Evolutionary conservation across 352 stramenopile genomes (phyloP), one percentile per base, ranked within the genome.

Genomic region (Thraustochytrium sp.): DNA sequence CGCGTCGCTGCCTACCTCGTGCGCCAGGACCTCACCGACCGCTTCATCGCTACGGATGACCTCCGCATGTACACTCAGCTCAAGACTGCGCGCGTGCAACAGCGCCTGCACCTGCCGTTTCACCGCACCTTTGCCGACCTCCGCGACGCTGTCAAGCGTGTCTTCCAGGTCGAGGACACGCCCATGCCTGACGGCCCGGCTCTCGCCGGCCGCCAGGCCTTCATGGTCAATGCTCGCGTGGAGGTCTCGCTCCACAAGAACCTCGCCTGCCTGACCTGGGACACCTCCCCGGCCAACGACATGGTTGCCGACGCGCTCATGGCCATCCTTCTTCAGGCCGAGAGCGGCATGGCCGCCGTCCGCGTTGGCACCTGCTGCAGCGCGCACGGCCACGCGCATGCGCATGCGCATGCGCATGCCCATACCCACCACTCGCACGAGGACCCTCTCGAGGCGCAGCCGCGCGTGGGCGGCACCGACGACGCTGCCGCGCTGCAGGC

Each of bases 31-130:
- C 40, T 80, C 21, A 80, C 68, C 26, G 68, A 80, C 5, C 68
- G 68, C 68, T 64, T 80, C 11, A 80, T 80, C 38, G 2, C 44
- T 5, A 80, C 68, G 5, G 68, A 80, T 1, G 68, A 80, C 53
- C 23, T 80, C 8, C 48, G 68, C 31, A 46, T 80, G 68, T 80
- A 80, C 44, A 80, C 68, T 18, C 68, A 80, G 26, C 51, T 80
- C 37, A 80, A 80, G 38, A 80, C 68, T 13, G 68, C 68, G 9
- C 18, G 31, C 5, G 68, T 80, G 5, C 31, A 80, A 42, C 68
- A 80, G 3, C 31, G 40, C 18, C 53, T 80, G 26, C 68, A 80
- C 51, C 11, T 80, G 2, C 68, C 48, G 23, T 80, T 80, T 64
- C 68, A 80, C 29, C 34, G 31, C n/a, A 80, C 3, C 23, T 80